A percentile compares a stretch with the other conserved stretches of the same genome.
These are phyloP conservation scores for Hypoxylon sp. DNA, from an alignment of 2,329 filamentous ascomycete genomes.

Conservation along the genomic window DNA sequence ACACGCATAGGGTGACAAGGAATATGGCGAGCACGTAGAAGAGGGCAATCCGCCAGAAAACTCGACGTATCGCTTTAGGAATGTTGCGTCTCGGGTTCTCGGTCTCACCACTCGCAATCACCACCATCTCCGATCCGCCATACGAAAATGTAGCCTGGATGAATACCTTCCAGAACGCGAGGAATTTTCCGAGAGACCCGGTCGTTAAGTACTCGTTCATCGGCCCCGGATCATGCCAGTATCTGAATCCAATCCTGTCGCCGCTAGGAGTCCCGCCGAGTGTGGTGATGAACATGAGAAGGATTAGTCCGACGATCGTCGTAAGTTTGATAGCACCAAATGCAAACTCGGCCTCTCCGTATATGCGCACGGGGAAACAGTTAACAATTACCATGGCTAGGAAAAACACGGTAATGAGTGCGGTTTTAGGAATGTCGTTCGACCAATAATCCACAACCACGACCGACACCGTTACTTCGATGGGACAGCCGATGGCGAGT, in stretches of 20 bases:
- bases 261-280: slow-evolving; percentile 62
- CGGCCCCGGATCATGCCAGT: slow-evolving; percentile 61
- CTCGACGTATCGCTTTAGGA: slow-evolving; percentile 76
- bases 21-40: slow-evolving; percentile 78
- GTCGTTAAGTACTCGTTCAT: slow-evolving; percentile 60
- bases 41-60: slow-evolving; percentile 76
- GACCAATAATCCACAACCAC: slow-evolving; percentile 64
- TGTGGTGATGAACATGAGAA: slow-evolving; percentile 66
- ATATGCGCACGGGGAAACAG: slow-evolving; percentile 60
- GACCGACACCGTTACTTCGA: slow-evolving; percentile 64
- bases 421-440: slow-evolving; percentile 47
- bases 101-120: slow-evolving; percentile 69
- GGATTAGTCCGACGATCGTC: slow-evolving; percentile 65
- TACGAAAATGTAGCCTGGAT: slow-evolving; percentile 65
- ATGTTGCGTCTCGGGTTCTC: slow-evolving; percentile 73
- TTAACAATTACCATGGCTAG: slow-evolving; percentile 58
- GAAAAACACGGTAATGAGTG: slow-evolving; percentile 58
- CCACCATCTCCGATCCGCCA: slow-evolving; percentile 62
- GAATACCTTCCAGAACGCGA: slow-evolving; percentile 62
- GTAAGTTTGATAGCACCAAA: slow-evolving; percentile 66
- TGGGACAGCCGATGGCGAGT: slow-evolving; percentile 64
- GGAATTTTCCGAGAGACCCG: slow-evolving; percentile 59
- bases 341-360: slow-evolving; percentile 68
- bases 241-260: slow-evolving; percentile 62
- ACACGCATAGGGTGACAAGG: slow-evolving; percentile 56